Conservation (phyloP, 768 basidiomycete species). For the Cyathus striatus region DNA sequence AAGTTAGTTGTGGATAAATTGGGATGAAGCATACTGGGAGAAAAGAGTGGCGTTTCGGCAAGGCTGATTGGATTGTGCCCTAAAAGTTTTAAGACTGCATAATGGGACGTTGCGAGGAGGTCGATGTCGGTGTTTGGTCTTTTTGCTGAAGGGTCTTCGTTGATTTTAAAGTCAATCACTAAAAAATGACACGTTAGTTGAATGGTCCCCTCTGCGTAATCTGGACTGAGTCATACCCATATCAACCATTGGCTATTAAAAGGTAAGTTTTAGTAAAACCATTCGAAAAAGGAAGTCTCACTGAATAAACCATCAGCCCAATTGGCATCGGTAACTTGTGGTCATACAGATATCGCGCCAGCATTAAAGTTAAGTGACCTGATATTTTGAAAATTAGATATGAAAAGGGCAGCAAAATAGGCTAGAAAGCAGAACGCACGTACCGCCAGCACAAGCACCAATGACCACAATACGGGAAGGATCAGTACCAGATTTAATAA, state of each 20-base stretch:
- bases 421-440: neutral
- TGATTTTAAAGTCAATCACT: neutral
- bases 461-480: constrained; percentile 37
- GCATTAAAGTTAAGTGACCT: constrained; percentile 5
- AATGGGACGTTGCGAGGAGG: neutral
- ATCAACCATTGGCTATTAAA: constrained; percentile 13
- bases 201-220: no score
- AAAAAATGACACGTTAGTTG: no score
- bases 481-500: constrained; percentile 34
- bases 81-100: neutral
- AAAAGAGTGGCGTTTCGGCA: constrained; percentile 10
- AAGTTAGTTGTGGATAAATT: neutral
- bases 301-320: constrained; percentile 14
- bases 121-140: neutral
- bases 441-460: constrained; percentile 17
- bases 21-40: constrained; percentile 8
- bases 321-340: constrained; percentile 13
- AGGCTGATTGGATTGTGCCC: constrained; percentile 7
- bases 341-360: constrained; percentile 7
- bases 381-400: neutral
- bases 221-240: no score
- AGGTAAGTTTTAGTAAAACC: neutral
- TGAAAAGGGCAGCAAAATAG: neutral
- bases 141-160: neutral
- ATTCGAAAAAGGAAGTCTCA: constrained; percentile 1